Conservation (phyloP, 768 basidiomycete species). For the Dictyophora rubrovolvata region DNA sequence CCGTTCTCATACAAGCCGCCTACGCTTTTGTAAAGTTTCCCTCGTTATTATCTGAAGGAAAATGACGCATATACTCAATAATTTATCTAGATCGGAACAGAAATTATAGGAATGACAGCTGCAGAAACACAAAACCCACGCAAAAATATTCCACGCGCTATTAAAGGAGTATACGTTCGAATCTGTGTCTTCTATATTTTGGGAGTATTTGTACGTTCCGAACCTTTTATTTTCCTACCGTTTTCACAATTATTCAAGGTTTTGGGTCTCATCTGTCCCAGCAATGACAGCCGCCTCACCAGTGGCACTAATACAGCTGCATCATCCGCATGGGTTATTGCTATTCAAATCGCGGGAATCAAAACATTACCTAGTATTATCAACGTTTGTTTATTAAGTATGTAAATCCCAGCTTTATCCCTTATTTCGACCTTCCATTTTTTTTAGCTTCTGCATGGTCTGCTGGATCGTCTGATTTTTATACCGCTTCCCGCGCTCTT, state of each 20-base stretch:
- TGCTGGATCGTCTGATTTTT: slow-evolving; percentile 42
- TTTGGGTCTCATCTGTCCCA: slow-evolving; percentile 30
- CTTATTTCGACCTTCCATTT: slow-evolving; percentile 12
- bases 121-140: slow-evolving; percentile 34
- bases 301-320: slow-evolving; percentile 20
- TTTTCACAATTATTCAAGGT: slow-evolving; percentile 13
- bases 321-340: slow-evolving; percentile 32
- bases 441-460: slow-evolving; percentile 48
- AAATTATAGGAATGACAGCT: slow-evolving; percentile 34
- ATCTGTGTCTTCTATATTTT: slow-evolving; percentile 29
- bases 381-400: slow-evolving; percentile 56
- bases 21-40: slow-evolving; percentile 2
- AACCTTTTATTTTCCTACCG: not conserved
- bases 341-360: slow-evolving; percentile 30
- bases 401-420: slow-evolving; percentile 15
- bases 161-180: slow-evolving; percentile 28
- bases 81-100: slow-evolving; percentile 33
- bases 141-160: slow-evolving; percentile 29
- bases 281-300: slow-evolving; percentile 24
- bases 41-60: too few species aligned
- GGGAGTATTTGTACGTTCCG: slow-evolving; percentile 15
- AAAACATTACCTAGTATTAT: slow-evolving; percentile 37
- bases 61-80: not conserved
- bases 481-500: slow-evolving; percentile 37
- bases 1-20: slow-evolving; percentile 26